Conservation (phyloP, 2,329 filamentous ascomycete species). For the Monosporascus sp. region DNA sequence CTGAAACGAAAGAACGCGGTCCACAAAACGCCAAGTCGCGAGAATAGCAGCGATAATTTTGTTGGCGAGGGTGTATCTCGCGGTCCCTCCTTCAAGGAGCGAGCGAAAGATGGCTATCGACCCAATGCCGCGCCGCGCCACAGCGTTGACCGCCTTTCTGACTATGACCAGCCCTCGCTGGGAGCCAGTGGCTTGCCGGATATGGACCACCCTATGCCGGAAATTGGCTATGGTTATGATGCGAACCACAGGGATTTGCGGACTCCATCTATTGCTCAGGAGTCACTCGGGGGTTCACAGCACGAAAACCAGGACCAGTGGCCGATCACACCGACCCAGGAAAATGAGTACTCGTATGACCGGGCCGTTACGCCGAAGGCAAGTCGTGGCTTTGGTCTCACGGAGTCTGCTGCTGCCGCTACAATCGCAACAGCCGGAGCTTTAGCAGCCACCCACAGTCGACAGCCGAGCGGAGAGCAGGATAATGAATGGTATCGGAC, state of each 20-base stretch:
- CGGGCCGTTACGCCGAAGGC: conserved; percentile 23
- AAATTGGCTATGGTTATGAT: conserved; percentile 61
- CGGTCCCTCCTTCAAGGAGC: conserved; percentile 62
- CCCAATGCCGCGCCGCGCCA: conserved; percentile 52
- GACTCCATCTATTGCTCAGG: conserved; percentile 78
- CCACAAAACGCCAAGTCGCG: conserved; percentile 30
- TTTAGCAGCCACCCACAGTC: conserved; percentile 41
- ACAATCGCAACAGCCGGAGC: conserved; percentile 46
- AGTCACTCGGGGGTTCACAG: conserved; percentile 54
- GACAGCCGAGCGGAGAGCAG: conserved; percentile 50
- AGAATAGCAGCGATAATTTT: conserved; percentile 33
- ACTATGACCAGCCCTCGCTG: conserved; percentile 50
- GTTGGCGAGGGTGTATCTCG: conserved; percentile 47
- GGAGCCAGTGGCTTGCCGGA: conserved; percentile 66
- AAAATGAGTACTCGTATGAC: conserved; percentile 22
- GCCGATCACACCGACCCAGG: conserved; percentile 28
- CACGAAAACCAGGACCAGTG: conserved; percentile 23
- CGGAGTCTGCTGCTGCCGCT: conserved; percentile 45
- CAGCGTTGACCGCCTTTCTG: conserved; percentile 52
- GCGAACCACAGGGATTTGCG: conserved; percentile 55
- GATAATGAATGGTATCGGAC: conserved; percentile 61
- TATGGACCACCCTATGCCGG: conserved; percentile 65
- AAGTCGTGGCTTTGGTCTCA: conserved; percentile 35
- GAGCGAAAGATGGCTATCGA: conserved; percentile 50
- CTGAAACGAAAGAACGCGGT: conserved; percentile 42